Evolutionary conservation across 805 yeast species (phyloP), one percentile per base, ranked within the genome.

Genomic region (Tetrapisispora pingtungensis): DNA sequence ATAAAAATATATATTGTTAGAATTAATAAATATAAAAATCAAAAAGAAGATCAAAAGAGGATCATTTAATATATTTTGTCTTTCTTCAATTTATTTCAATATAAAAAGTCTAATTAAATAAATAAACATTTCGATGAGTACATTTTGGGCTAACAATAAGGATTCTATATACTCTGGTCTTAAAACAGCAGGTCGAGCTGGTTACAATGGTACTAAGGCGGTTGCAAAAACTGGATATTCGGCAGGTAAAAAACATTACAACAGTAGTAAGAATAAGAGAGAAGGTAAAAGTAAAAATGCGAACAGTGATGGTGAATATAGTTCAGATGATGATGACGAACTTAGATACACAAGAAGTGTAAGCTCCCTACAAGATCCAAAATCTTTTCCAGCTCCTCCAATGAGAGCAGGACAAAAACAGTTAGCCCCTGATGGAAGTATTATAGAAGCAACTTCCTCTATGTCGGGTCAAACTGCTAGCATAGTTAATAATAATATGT

Each of bases 141-240:
- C 48, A 26, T 68, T 68, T 49, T 69, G 73, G 73, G 71, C 65
- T 14, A 64, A 66, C 36, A 68, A 69, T 52, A 69, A 69, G 43
- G 73, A 57, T 17, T 45, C 69, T 2, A 66, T 69, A 40, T 51
- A 56, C 44, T 59, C 64, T 2, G 71, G 70, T 1, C 46, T 65
- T 2, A 51, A 58, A 3, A 50, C 65, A 1, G 69, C 66, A 2
- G 70, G 71, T 2, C 66, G 66, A 40, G 53, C 54, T 28, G 58
- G 69, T 14, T 65, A 57, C 48, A 57, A 60, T 34, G 72, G 72
- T 10, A 65, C 73, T 0, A 69, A 68, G 45, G 58, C 46, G 15
- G 70, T 65, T 1, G 67, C 70, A 7, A 68, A 68, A 49, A 59
- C 70, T 1, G 71, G 73, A 8, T 68, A 67, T 41, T 48, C 59